phyloP scores from a whole-genome alignment of 108 stramenopile species.

The Cyclotella baltica region DNA sequence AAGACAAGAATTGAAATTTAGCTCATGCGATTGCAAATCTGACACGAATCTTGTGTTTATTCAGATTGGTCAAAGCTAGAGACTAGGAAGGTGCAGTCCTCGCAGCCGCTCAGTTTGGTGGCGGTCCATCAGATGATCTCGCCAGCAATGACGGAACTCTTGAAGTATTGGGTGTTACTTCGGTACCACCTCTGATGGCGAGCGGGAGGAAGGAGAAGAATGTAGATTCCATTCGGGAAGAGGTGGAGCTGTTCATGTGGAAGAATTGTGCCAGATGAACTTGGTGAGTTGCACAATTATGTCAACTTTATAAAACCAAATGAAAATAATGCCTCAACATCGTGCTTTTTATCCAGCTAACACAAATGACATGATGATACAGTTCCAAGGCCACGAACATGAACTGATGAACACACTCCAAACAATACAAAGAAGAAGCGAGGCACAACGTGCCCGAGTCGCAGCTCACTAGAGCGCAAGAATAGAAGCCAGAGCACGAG shows the following conservation, averaged over 20 bases:
- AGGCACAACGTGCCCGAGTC: constrained; percentile 62
- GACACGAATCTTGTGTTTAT: neutral
- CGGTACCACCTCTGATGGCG: constrained; percentile 25
- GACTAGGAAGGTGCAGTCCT: constrained; percentile 59
- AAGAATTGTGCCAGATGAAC: constrained; percentile 70
- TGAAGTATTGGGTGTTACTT: neutral
- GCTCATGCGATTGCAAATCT: neutral
- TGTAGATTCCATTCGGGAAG: constrained; percentile 48
- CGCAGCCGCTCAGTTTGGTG: constrained; percentile 52
- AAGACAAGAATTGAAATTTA: neutral
- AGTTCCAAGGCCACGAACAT: constrained; percentile 70
- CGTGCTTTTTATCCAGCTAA: constrained; percentile 41
- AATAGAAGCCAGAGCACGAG: constrained; percentile 41
- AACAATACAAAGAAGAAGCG: constrained; percentile 70
- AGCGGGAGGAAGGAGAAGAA: constrained; percentile 5
- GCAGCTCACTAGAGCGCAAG: constrained; percentile 61
- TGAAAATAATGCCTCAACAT: neutral
- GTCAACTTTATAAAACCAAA: too few species aligned
- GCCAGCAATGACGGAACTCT: constrained; percentile 1
- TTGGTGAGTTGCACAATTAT: constrained; percentile 25
- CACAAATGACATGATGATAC: constrained; percentile 75
- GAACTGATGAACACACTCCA: constrained; percentile 66
- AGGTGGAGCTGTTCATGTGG: constrained; percentile 61
- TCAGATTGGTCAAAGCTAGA: constrained; percentile 42
- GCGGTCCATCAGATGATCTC: constrained; percentile 1